Percentiles rank a stretch among this genome's conserved stretches.
Evolutionary conservation across 257 asterid genomes (phyloP).

Genomic region (Fraxinus americana): DNA sequence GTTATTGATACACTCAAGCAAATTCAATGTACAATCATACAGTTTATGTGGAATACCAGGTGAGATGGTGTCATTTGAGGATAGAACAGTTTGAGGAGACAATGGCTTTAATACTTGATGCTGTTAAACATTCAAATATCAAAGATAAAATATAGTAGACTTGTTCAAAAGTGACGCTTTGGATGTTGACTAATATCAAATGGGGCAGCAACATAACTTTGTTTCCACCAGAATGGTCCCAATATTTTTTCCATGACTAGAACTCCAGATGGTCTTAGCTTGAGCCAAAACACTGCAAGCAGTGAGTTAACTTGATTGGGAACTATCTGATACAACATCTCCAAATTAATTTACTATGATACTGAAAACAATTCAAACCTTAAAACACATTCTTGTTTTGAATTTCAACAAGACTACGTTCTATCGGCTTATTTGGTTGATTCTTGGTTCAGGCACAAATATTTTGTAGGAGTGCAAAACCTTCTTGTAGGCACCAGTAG

Average conservation of each 20-base stretch:
- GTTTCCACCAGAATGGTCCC: neutral
- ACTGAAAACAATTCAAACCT: conserved; percentile 3
- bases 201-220: neutral
- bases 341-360: neutral
- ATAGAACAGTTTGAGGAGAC: neutral
- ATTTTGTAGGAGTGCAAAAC: neutral
- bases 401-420: neutral
- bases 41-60: neutral
- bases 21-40: conserved; percentile 2
- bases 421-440: neutral
- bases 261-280: neutral
- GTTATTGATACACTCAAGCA: neutral
- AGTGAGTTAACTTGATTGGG: neutral
- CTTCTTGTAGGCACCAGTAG: neutral
- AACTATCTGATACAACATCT: neutral
- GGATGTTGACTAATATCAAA: neutral
- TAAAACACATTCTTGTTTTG: neutral
- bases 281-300: neutral
- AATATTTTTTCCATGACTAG: neutral
- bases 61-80: conserved; percentile 7
- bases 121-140: neutral
- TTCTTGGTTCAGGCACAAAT: conserved; percentile 4
- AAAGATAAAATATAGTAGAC: neutral
- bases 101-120: neutral
- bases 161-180: neutral